Base-by-base conservation (phyloP, 2,329 filamentous ascomycete species). In the Colletotrichum eleusines region DNA sequence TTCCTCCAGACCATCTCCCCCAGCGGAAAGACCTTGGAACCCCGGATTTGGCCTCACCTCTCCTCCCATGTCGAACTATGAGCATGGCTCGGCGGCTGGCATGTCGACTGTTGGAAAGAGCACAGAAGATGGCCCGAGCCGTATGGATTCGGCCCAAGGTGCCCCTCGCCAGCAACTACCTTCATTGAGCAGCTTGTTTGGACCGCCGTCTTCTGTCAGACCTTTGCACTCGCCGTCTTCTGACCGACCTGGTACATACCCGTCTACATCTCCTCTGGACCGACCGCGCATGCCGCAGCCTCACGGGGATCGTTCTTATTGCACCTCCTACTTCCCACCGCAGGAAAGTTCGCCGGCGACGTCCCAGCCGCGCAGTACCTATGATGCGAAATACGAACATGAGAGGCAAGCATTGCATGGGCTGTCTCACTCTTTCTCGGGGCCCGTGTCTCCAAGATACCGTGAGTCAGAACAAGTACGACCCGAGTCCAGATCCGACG, bases 21-120 rank as follows among this genome's bases (percentile, higher is more conserved):
- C 81, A 62, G 84, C 83, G 75, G 85, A 86, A 73, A 82, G 75
- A 77, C 80, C 67, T 86, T 85, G 84, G 81, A 80, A 79, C 72
- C 69, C 75, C 70, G 74, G 64, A 31, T 46, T 77, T 64, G 78
- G 80, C 70, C 83, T 84, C 69, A 80, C 85, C 72, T 86, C 86
- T 73, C 84, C 87, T 77, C 85, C 85, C 74, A 89, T 89, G 88
- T 86, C 87, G 77, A 85, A 82, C 79, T 86, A 89, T 88, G 87
- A 87, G 69, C 84, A 83, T 73, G 77, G 79, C 73, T 76, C 81
- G 72, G 82, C 78, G 76, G 76, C 79, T 78, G 82, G 84, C 70
- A 83, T 85, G 83, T 80, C 81, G 74, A 75, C 80, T 58, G 70
- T 74, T 72, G 80, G 80, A 69, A 82, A 81, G 75, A 79, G 77